These are phyloP conservation scores for Trichoderma sp. DNA, from an alignment of 2,329 filamentous ascomycete genomes.

Conservation along the genomic window DNA sequence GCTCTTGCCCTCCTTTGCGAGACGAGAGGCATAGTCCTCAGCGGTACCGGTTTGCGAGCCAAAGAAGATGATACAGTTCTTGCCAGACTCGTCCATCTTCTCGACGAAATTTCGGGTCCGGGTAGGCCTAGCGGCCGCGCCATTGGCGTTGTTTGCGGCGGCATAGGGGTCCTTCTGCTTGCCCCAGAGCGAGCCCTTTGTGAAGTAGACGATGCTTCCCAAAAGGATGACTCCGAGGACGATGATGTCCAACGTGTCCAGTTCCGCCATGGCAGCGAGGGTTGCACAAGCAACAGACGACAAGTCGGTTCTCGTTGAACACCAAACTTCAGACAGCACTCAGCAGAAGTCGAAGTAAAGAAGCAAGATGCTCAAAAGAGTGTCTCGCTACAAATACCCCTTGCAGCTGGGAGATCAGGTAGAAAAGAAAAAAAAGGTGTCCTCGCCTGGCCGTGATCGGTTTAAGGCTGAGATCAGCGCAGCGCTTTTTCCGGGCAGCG, in stretches of 20 bases:
- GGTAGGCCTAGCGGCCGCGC: slow-evolving; percentile 72
- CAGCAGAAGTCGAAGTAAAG: neutral
- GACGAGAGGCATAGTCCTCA: slow-evolving; percentile 93
- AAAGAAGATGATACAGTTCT: slow-evolving; percentile 98
- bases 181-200: slow-evolving; percentile 93
- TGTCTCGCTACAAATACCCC: neutral
- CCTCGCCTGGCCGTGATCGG: neutral
- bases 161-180: slow-evolving; percentile 88
- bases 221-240: slow-evolving; percentile 85
- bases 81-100: slow-evolving; percentile 92
- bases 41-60: slow-evolving; percentile 98
- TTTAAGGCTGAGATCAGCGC: slow-evolving; percentile 21
- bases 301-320: neutral
- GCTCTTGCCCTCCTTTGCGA: slow-evolving; percentile 97
- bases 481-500: neutral
- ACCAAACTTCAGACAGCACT: neutral
- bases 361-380: slow-evolving; percentile 3
- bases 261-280: slow-evolving; percentile 77
- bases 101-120: slow-evolving; percentile 92
- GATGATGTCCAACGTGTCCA: slow-evolving; percentile 92
- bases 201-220: slow-evolving; percentile 93
- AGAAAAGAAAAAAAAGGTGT: neutral
- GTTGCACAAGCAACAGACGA: slow-evolving; percentile 9
- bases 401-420: neutral
- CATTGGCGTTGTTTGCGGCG: slow-evolving; percentile 65